Conservation (phyloP, 2,329 filamentous ascomycete species). For the Aureobasidium sp. region DNA sequence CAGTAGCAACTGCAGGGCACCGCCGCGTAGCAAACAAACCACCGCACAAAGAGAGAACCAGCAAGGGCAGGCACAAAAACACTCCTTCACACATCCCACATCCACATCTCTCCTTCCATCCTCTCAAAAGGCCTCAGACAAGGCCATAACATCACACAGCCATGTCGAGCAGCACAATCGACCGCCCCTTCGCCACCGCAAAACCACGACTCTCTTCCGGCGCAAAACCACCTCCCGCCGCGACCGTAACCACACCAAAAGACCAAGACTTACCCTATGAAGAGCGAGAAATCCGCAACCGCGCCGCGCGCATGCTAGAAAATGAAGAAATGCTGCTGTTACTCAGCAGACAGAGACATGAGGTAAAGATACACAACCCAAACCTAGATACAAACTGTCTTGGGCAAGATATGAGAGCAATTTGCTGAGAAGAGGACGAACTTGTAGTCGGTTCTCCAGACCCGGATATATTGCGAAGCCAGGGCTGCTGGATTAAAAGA, state of each 20-base stretch:
- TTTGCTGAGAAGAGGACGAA: background rate
- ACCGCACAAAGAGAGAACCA: background rate
- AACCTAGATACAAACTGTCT: background rate
- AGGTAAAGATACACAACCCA: background rate
- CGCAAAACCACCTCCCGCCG: background rate
- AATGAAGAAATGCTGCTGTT: background rate
- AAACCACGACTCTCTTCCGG: background rate
- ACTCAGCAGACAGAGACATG: background rate
- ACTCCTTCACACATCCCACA: no score
- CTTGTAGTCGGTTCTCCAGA: slow-evolving; percentile 3
- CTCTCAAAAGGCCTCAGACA: background rate
- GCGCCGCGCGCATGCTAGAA: background rate
- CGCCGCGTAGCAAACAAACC: background rate
- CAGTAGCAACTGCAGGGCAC: background rate
- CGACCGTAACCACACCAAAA: background rate
- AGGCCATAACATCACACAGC: background rate
- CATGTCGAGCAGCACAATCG: background rate
- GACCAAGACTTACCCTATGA: background rate
- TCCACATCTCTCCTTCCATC: background rate
- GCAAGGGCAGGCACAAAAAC: background rate
- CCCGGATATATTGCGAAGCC: background rate
- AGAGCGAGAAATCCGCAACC: background rate
- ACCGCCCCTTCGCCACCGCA: background rate
- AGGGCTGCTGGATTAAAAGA: background rate
- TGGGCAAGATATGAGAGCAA: background rate